Evolutionary conservation across 1,139 yeast species (phyloP), one percentile per base, ranked within the genome.

Genomic region (Pichia cactophila): DNA sequence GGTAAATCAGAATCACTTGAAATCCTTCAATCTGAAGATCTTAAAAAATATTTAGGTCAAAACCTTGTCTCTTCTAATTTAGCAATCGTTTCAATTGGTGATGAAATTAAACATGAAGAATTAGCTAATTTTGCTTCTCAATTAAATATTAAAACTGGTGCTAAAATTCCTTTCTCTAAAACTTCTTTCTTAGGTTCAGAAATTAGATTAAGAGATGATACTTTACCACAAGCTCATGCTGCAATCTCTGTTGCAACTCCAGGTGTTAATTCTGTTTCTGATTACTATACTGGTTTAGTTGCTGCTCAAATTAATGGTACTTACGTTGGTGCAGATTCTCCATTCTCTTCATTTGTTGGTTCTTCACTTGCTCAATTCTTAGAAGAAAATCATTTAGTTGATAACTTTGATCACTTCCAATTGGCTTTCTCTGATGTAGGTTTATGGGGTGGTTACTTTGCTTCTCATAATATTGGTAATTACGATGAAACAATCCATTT

Each of bases 181-280:
- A 78, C 83, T 53, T 66, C 79, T 43, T 85, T 84, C 78, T 76
- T 85, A 68, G 95, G 95, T 64, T 84, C 92, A 48, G 94, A 86
- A 69, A 81, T 84, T 58, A 81, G 89, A 77, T 72, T 84, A 74
- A 83, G 95, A 80, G 95, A 86, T 65, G 95, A 86, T 69, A 85
- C 89, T 59, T 67, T 83, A 67, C 87, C 90, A 66, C 78, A 80
- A 68, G 92, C 92, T 53, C 83, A 83, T 75, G 74, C 84, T 60
- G 71, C 89, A 52, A 73, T 86, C 60, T 88, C 87, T 53, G 90
- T 76, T 53, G 75, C 79, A 63, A 88, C 88, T 71, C 90, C 83
- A 69, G 73, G 82, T 45, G 55, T 75, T 45, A 23, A 31, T 10
- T 64, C 63, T 55, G 80, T 90, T 50, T 81, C 84, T 58, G 77